Conservation (phyloP, 108 stramenopile genomes). For the Aurantiochytrium sp. region DNA sequence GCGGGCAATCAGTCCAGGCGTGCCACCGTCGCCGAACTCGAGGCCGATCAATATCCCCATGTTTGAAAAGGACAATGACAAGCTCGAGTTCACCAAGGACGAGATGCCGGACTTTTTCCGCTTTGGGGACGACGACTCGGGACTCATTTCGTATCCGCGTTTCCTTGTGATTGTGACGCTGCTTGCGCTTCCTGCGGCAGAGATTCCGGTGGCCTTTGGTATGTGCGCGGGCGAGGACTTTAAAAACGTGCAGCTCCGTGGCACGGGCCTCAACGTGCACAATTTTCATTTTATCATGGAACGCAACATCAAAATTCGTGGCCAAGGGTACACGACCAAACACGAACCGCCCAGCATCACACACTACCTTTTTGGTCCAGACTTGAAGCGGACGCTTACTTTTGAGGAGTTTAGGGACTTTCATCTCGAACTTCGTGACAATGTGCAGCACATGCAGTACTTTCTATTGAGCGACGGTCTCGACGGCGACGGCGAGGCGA, state of each 20-base stretch:
- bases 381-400: not conserved
- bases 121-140: slow-evolving; percentile 10
- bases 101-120: slow-evolving; percentile 10
- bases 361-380: not conserved
- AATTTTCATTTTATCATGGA: slow-evolving; percentile 17
- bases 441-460: slow-evolving; percentile 5
- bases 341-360: not conserved
- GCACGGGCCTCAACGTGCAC: not conserved
- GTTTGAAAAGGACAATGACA: not conserved
- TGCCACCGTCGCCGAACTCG: not conserved
- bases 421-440: not conserved
- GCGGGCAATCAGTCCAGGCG: not conserved
- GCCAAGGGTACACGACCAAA: not conserved
- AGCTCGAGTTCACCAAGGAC: slow-evolving; percentile 10
- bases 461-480: not conserved
- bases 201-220: not conserved
- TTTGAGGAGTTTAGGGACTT: not conserved
- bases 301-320: not conserved
- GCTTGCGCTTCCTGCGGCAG: not conserved
- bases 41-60: slow-evolving; percentile 1
- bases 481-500: not conserved
- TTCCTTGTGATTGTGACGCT: not conserved
- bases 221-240: slow-evolving; percentile 19
- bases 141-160: not conserved
- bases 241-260: not conserved